phyloP scores from a whole-genome alignment of 371 early-diverging fungal genomes.

The Circinella umbellata region DNA sequence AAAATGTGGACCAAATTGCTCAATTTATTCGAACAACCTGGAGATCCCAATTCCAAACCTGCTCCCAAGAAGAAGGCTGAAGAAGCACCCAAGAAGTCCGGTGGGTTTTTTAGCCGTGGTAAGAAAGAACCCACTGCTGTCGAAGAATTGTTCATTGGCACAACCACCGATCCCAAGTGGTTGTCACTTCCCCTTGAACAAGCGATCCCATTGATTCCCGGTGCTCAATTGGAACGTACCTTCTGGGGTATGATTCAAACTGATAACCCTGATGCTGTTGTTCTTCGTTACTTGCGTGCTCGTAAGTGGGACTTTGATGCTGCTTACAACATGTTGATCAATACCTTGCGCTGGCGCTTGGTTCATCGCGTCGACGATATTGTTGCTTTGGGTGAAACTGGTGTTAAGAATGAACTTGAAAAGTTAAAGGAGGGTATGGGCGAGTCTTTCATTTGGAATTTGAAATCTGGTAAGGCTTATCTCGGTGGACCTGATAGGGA shows the following conservation, averaged over 20 bases:
- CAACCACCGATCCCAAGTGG: slow-evolving; percentile 51
- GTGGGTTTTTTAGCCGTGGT: slow-evolving; percentile 34
- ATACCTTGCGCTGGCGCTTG: slow-evolving; percentile 65
- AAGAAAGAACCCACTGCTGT: slow-evolving; percentile 33
- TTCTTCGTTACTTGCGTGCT: slow-evolving; percentile 73
- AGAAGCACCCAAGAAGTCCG: slow-evolving; percentile 19
- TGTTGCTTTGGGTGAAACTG: slow-evolving; percentile 55
- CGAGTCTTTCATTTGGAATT: slow-evolving; percentile 38
- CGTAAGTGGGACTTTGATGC: slow-evolving; percentile 73
- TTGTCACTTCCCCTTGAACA: slow-evolving; percentile 38
- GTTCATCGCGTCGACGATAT: slow-evolving; percentile 56
- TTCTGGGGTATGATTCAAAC: slow-evolving; percentile 60
- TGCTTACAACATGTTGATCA: slow-evolving; percentile 61
- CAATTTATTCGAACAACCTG: slow-evolving; percentile 49
- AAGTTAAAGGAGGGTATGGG: slow-evolving; percentile 44
- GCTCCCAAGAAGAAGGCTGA: slow-evolving; percentile 19
- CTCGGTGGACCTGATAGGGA: slow-evolving; percentile 56
- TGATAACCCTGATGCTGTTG: slow-evolving; percentile 66
- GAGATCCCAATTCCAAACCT: slow-evolving; percentile 30
- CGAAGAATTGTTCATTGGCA: slow-evolving; percentile 50
- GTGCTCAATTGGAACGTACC: slow-evolving; percentile 36
- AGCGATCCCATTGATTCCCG: slow-evolving; percentile 46
- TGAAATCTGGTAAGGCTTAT: slow-evolving; percentile 52
- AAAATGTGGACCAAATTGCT: slow-evolving; percentile 60
- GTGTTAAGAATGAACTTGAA: slow-evolving; percentile 40